Conservation (phyloP, 441 rosid genomes). For the Manihot esculenta region DNA sequence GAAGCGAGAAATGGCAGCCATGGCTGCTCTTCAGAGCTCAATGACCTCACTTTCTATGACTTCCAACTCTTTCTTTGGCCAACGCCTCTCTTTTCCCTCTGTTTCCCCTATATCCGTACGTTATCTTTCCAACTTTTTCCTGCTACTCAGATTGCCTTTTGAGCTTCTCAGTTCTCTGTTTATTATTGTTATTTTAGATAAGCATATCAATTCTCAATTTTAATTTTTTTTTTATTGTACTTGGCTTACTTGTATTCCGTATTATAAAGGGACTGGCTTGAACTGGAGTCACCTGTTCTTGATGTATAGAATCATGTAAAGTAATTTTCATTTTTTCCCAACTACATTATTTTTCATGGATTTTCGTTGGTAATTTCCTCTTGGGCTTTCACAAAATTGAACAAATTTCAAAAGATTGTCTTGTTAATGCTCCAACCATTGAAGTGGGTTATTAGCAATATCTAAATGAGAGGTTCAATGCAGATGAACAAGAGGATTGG, state of each 20-base stretch:
- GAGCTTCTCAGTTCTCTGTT: neutral
- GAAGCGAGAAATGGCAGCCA: slow-evolving; percentile 51
- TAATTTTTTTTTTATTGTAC: neutral
- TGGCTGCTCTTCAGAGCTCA: slow-evolving; percentile 78
- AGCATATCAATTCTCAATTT: slow-evolving; percentile 6
- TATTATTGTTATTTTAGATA: neutral
- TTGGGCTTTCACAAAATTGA: slow-evolving; percentile 10
- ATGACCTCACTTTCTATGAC: slow-evolving; percentile 66
- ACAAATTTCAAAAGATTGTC: neutral
- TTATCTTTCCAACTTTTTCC: slow-evolving; percentile 2
- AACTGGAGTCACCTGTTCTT: neutral
- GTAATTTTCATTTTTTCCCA: neutral
- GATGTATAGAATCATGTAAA: neutral
- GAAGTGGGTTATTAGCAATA: neutral
- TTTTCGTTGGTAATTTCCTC: neutral
- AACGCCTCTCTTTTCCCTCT: slow-evolving; percentile 52
- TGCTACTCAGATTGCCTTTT: neutral
- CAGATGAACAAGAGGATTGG: neutral
- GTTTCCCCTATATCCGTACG: slow-evolving; percentile 45
- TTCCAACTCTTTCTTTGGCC: slow-evolving; percentile 69
- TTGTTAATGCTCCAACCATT: slow-evolving; percentile 1
- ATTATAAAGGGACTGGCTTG: slow-evolving; percentile 20
- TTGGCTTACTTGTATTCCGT: slow-evolving; percentile 8
- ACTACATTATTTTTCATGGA: neutral
- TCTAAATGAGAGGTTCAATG: neutral